Conservation (phyloP, 495 filamentous ascomycete genomes). For the Mytilinidion resinicola region DNA sequence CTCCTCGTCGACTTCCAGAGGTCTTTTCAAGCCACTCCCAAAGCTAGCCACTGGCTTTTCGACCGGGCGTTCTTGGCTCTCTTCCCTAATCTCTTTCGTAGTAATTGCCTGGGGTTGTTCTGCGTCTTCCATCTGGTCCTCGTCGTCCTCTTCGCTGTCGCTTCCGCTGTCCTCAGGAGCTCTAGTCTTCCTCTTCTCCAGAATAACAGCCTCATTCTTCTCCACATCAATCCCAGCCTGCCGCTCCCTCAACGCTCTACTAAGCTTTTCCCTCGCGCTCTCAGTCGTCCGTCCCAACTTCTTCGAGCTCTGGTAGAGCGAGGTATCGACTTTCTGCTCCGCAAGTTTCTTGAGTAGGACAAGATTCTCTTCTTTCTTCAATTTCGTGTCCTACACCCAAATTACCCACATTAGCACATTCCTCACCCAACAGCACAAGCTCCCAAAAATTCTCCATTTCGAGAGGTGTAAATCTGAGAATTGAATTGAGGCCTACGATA, state of each 20-base stretch:
- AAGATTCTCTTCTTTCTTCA: slow-evolving; percentile 88
- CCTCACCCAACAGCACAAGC: neutral
- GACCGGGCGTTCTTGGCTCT: neutral
- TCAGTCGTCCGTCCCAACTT: slow-evolving; percentile 61
- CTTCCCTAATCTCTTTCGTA: neutral
- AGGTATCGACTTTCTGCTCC: slow-evolving; percentile 72
- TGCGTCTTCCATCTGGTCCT: neutral
- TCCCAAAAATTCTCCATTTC: neutral
- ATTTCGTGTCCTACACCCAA: slow-evolving; percentile 69
- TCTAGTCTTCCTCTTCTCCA: slow-evolving; percentile 31
- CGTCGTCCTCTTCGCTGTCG: slow-evolving; percentile 29
- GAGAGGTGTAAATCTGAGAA: neutral
- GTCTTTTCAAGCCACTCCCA: slow-evolving; percentile 82
- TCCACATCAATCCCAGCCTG: slow-evolving; percentile 52
- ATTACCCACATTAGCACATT: neutral
- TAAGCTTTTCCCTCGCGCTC: slow-evolving; percentile 60
- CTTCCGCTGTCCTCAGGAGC: slow-evolving; percentile 32
- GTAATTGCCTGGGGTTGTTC: neutral
- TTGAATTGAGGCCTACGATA: slow-evolving; percentile 51
- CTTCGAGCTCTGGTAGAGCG: slow-evolving; percentile 65
- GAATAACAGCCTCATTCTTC: slow-evolving; percentile 42
- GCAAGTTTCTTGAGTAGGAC: slow-evolving; percentile 78
- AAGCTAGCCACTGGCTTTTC: slow-evolving; percentile 23
- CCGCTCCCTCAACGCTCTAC: slow-evolving; percentile 52
- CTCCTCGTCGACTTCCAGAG: slow-evolving; percentile 67